Base-by-base conservation (phyloP, 2,329 filamentous ascomycete genomes). In the Nothopassalora personata region DNA sequence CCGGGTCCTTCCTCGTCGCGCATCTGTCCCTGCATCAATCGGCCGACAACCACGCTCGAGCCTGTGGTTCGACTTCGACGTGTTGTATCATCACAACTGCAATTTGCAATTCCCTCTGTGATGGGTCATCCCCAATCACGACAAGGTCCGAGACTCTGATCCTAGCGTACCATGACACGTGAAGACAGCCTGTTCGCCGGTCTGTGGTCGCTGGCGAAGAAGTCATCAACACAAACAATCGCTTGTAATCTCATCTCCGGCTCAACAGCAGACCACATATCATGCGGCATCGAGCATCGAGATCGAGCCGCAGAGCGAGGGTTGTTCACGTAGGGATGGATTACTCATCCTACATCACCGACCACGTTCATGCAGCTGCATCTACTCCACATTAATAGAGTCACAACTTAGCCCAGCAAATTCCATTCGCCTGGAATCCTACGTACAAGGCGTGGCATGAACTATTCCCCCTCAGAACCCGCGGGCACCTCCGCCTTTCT, bases 141-240 rank as follows among this genome's bases (percentile, higher is more conserved):
- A 13, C 31, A 34, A 11, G 11, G 31, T 11, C 2, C 31, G 31
- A 43, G 13, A 43, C 39, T 43, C 18, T 43, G 13, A n/a, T 43
- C 5, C 15, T 43, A 48, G 53, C 53, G 53, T 49, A 55, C 43
- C 53, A 55, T 18, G 53, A 48, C 53, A 55, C 15, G 27, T 48
- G 49, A 51, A 51, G 23, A 31, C 13, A 34, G 46, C 46, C 3
- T 49, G 19, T 49, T 15, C 46, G 46, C 8, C 18, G 46, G 46
- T 27, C 19, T n/a, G 23, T 13, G 46, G 11, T 4, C 46, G 46
- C 28, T 49, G 23, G 23, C 23, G 23, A 23, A 23, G 23, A 23
- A 23, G 23, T 23, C 23, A 23, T 23, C 3, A 23, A 23, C 23
- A 23, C 23, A 23, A 23, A 23, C 23, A 23, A 1, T 3, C 31